These are phyloP conservation scores for Phytophthora colocasiae DNA, from an alignment of 352 stramenopile species.

Conservation along the genomic window DNA sequence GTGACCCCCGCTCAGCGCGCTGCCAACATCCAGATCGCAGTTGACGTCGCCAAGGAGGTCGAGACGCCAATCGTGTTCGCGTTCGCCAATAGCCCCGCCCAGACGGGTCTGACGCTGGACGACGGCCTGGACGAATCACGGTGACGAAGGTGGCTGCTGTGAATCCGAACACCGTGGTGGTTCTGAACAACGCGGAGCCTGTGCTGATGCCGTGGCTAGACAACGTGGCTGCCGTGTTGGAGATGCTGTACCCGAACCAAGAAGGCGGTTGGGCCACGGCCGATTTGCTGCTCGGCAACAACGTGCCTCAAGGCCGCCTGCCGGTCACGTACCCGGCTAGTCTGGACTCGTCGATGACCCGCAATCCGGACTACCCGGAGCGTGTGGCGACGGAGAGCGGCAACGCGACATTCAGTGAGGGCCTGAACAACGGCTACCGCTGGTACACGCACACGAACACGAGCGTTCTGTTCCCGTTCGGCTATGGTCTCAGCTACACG, in stretches of 20 bases:
- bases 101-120: slow-evolving; percentile 22
- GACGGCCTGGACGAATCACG: slow-evolving; percentile 33
- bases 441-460: slow-evolving; percentile 41
- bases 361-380: slow-evolving; percentile 38
- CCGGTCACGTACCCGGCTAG: slow-evolving; percentile 39
- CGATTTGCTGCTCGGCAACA: slow-evolving; percentile 39
- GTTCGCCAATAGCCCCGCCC: slow-evolving; percentile 38
- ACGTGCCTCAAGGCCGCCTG: slow-evolving; percentile 37
- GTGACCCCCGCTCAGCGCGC: slow-evolving; percentile 38
- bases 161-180: slow-evolving; percentile 47
- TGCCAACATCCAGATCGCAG: slow-evolving; percentile 40
- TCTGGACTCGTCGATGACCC: slow-evolving; percentile 35
- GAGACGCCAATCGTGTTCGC: slow-evolving; percentile 41
- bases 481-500: slow-evolving; percentile 41
- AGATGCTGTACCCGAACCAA: slow-evolving; percentile 48
- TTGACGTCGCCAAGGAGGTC: slow-evolving; percentile 40
- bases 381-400: slow-evolving; percentile 29
- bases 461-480: slow-evolving; percentile 44
- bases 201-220: slow-evolving; percentile 42
- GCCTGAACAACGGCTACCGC: slow-evolving; percentile 43
- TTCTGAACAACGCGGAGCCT: slow-evolving; percentile 41
- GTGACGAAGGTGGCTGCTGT: slow-evolving; percentile 33
- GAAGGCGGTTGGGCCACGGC: slow-evolving; percentile 43
- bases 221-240: slow-evolving; percentile 38
- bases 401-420: slow-evolving; percentile 44